Base-by-base conservation (phyloP, 768 basidiomycete species). In the Daedaleopsis sinensis region DNA sequence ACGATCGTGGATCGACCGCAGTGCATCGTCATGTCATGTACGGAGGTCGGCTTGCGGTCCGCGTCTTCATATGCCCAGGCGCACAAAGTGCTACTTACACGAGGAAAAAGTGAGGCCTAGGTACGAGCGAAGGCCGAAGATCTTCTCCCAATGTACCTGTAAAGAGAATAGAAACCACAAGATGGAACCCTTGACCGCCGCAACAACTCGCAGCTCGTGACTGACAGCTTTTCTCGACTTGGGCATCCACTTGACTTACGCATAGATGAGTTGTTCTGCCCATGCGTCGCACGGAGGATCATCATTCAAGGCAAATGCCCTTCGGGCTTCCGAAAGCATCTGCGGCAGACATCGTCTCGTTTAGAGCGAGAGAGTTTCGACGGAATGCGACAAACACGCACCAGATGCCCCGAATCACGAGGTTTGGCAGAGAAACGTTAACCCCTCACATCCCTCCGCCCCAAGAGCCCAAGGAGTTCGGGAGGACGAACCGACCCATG, bases 1-100 rank as follows among this genome's bases (percentile, higher is more conserved):
- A 19, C 48, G 46, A 27, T 57, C 47, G 48, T 39, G 18, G 51
- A 51, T 57, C 48, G 48, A 39, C 52, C 51, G 16, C 47, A 49
- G 47, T 24, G 23, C 11, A 21, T 13, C 13, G 39, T 42, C 39
- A 42, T 11, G 24, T 23, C 47, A 11, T 5, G 10, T 21, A 32
- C 27, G 27, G 27, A 23, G 21, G 21, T 49, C 47, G 47, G 47
- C 47, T 23, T 24, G 47, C 47, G 47, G 47, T 24, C 47, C 47
- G 47, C 23, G 9, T 49, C 21, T 10, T 49, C 47, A 15, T 19
- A 24, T 27, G 47, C 47, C 3, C 24, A 24, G 46, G n/a, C n/a
- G 46, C 19, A 23, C 5, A 19, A 47, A 7, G 23, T 21, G 11
- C 47, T 21, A 49, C 39, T 11, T 3, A 49, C 47, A 49, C 47